Percentiles rank a stretch among this genome's conserved stretches.
Conservation (phyloP, 306 rosid species). For the Sphenostylis stenocarpa region DNA sequence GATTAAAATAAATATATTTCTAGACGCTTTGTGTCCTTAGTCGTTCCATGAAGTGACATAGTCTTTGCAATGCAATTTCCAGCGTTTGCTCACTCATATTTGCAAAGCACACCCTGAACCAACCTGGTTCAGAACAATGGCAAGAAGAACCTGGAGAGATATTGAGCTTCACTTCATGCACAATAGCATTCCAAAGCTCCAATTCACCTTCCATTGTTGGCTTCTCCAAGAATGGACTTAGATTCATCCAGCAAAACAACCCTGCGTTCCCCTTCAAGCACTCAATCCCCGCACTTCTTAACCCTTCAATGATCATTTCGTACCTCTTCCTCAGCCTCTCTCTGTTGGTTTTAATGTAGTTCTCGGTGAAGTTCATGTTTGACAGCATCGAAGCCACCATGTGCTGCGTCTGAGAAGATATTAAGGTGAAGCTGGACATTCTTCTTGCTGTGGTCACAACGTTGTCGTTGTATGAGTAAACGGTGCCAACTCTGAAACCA, state of each 20-base stretch:
- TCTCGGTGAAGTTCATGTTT: slow-evolving; percentile 52
- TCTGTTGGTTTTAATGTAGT: slow-evolving; percentile 64
- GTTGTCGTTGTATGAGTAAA: slow-evolving; percentile 78
- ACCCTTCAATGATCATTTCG: slow-evolving; percentile 67
- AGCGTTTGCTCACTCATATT: slow-evolving; percentile 78
- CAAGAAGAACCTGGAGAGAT: slow-evolving; percentile 95
- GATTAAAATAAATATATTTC: neutral
- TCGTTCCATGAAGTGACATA: slow-evolving; percentile 54
- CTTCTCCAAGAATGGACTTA: slow-evolving; percentile 61
- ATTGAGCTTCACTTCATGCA: slow-evolving; percentile 66
- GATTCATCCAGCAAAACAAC: slow-evolving; percentile 92
- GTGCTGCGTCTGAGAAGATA: slow-evolving; percentile 87
- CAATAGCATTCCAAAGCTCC: slow-evolving; percentile 57
- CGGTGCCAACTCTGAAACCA: slow-evolving; percentile 82
- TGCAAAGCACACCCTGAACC: slow-evolving; percentile 97
- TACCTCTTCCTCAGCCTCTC: slow-evolving; percentile 70
- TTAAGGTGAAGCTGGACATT: slow-evolving; percentile 90
- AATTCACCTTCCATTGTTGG: slow-evolving; percentile 68
- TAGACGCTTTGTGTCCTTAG: slow-evolving; percentile 16
- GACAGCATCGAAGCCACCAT: slow-evolving; percentile 78
- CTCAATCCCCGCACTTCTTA: slow-evolving; percentile 65
- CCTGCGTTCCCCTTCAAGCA: slow-evolving; percentile 93
- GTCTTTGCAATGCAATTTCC: slow-evolving; percentile 69
- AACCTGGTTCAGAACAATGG: slow-evolving; percentile 87
- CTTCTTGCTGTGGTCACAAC: slow-evolving; percentile 85